Percentiles rank a stretch among this genome's conserved stretches.
Evolutionary conservation across 306 rosid species (phyloP).

Genomic region (Oxytropis ochrocephala): DNA sequence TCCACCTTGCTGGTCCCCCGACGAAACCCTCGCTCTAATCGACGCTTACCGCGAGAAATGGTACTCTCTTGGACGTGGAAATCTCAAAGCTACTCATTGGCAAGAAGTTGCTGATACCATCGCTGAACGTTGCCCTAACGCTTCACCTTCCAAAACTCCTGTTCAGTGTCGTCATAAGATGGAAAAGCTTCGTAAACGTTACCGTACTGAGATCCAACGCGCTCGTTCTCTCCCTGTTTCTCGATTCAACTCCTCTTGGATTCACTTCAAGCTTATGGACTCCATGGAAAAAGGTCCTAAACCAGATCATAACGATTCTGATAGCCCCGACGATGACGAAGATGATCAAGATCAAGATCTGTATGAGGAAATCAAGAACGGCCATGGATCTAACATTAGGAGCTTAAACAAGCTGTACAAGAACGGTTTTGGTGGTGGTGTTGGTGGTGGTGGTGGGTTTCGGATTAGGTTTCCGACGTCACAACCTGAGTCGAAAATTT

Average conservation of each 20-base stretch:
- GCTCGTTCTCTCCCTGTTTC: slow-evolving; percentile 69
- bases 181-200: slow-evolving; percentile 96
- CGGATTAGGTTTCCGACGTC: slow-evolving; percentile 75
- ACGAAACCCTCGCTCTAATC: slow-evolving; percentile 87
- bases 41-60: slow-evolving; percentile 92
- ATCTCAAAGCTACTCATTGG: slow-evolving; percentile 94
- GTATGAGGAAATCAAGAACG: slow-evolving; percentile 53
- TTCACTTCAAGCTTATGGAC: slow-evolving; percentile 91
- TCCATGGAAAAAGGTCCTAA: slow-evolving; percentile 90
- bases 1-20: slow-evolving; percentile 96
- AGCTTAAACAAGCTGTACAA: slow-evolving; percentile 55
- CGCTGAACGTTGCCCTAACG: slow-evolving; percentile 60
- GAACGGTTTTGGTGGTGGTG: slow-evolving; percentile 31
- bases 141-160: slow-evolving; percentile 86
- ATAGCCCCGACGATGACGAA: slow-evolving; percentile 41
- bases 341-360: slow-evolving; percentile 60
- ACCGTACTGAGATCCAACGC: slow-evolving; percentile 92
- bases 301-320: slow-evolving; percentile 45
- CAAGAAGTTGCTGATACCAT: slow-evolving; percentile 89
- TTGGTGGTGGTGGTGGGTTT: slow-evolving; percentile 52
- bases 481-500: slow-evolving; percentile 56
- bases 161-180: slow-evolving; percentile 98
- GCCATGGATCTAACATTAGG: slow-evolving; percentile 41
- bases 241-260: slow-evolving; percentile 75
- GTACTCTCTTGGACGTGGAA: slow-evolving; percentile 95